A percentile compares a stretch with the other conserved stretches of the same genome.
Evolutionary conservation across 2,329 filamentous ascomycete genomes (phyloP).

Genomic region (Colletotrichum sp.): DNA sequence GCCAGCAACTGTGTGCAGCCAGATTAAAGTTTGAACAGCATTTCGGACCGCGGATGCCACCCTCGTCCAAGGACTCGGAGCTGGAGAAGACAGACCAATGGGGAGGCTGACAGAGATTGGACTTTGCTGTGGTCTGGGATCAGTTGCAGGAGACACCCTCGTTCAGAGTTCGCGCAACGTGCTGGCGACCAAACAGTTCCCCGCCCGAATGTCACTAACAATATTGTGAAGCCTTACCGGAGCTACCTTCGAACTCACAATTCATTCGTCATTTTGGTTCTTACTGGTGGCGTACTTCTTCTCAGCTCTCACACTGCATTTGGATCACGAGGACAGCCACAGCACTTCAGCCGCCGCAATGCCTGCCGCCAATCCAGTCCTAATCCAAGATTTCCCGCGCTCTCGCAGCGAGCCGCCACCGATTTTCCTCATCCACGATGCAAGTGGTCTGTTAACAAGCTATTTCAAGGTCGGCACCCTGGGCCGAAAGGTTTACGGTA

Average conservation of each 20-base stretch:
- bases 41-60: background rate
- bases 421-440: slow-evolving; percentile 11
- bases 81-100: background rate
- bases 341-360: background rate
- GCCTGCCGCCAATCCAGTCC: slow-evolving; percentile 4
- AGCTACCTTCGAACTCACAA: background rate
- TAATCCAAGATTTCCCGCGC: slow-evolving; percentile 5
- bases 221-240: background rate
- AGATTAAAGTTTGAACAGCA: background rate
- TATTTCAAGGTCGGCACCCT: slow-evolving; percentile 11
- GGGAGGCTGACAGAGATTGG: background rate
- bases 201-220: background rate
- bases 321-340: background rate
- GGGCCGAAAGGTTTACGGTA: background rate
- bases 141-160: background rate
- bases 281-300: background rate
- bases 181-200: background rate
- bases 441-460: slow-evolving; percentile 3
- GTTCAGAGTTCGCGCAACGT: background rate
- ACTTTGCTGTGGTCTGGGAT: background rate
- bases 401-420: background rate
- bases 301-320: background rate
- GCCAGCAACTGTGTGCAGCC: background rate
- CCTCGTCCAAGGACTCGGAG: background rate
- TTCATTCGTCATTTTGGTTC: background rate